A percentile compares a stretch with the other conserved stretches of the same genome.
Conservation (phyloP, 1,284 basidiomycete species). For the Naganishia liquefaciens region DNA sequence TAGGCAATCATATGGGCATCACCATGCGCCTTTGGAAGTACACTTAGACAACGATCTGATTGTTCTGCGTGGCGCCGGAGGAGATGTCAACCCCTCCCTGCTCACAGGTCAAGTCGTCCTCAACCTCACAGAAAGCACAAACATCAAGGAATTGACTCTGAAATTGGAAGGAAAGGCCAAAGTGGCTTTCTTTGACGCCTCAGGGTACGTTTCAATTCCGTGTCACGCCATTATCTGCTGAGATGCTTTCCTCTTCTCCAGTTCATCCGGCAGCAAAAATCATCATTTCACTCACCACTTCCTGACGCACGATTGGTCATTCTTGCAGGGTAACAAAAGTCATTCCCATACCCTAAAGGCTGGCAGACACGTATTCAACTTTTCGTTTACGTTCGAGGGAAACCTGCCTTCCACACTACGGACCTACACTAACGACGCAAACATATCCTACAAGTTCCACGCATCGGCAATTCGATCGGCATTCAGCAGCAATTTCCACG, state of each 20-base stretch:
- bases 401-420: conserved; percentile 74
- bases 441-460: conserved; percentile 80
- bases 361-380: conserved; percentile 67
- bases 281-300: conserved; percentile 64
- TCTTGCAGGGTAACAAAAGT: conserved; percentile 63
- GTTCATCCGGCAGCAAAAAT: conserved; percentile 43
- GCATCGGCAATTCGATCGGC: conserved; percentile 75
- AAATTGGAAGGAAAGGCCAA: conserved; percentile 79
- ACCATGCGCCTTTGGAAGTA: conserved; percentile 63
- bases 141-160: conserved; percentile 82
- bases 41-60: conserved; percentile 69
- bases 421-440: conserved; percentile 62
- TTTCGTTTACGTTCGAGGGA: conserved; percentile 74
- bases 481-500: conserved; percentile 70
- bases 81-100: conserved; percentile 74
- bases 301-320: conserved; percentile 77
- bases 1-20: conserved; percentile 3
- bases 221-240: conserved; percentile 10
- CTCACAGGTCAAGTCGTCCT: conserved; percentile 70
- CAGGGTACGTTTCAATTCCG: conserved; percentile 60
- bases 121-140: conserved; percentile 73
- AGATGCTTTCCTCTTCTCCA: conserved; percentile 17
- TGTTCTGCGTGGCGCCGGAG: conserved; percentile 73
- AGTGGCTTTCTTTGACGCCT: conserved; percentile 64
- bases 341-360: conserved; percentile 80